A percentile compares a stretch with the other conserved stretches of the same genome.
Evolutionary conservation across 1,284 basidiomycete genomes (phyloP).

Genomic region (Sporisorium sorghi): DNA sequence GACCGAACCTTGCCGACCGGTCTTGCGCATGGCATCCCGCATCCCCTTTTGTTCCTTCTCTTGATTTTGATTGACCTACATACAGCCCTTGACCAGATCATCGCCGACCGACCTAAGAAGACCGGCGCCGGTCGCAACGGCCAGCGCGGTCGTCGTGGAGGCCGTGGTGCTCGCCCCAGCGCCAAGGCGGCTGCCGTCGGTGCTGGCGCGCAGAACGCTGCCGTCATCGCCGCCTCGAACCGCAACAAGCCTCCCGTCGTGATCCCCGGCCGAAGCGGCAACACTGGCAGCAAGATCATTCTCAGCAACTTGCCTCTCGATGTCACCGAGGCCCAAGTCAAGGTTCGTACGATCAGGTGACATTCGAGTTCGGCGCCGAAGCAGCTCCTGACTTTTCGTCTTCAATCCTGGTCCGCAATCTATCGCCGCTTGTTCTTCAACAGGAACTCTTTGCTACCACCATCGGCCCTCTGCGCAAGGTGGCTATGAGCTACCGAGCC

Average conservation of each 20-base stretch:
- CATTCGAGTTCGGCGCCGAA: neutral
- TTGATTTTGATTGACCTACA: conserved; percentile 29
- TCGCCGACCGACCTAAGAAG: conserved; percentile 61
- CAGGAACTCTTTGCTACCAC: conserved; percentile 91
- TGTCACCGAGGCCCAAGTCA: conserved; percentile 92
- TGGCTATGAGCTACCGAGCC: conserved; percentile 86
- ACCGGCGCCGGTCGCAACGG: conserved; percentile 37
- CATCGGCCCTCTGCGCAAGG: conserved; percentile 85
- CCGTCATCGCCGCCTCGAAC: conserved; percentile 63
- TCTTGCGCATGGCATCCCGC: neutral
- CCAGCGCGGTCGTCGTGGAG: conserved; percentile 45
- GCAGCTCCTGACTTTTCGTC: neutral
- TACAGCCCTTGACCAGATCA: conserved; percentile 67
- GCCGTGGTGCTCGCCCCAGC: conserved; percentile 45
- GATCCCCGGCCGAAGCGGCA: conserved; percentile 61
- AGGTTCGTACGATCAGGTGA: conserved; percentile 71
- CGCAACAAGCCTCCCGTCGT: conserved; percentile 66
- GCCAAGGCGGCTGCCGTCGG: conserved; percentile 66
- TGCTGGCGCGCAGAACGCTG: conserved; percentile 54
- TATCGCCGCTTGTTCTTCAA: neutral
- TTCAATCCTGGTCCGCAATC: neutral
- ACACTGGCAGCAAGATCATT: conserved; percentile 82
- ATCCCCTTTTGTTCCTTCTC: conserved; percentile 5
- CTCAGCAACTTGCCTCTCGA: conserved; percentile 95
- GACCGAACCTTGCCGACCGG: neutral